Percentiles rank a stretch among this genome's conserved stretches.
Conservation (phyloP, 306 rosid genomes). For the Rosa rugosa region DNA sequence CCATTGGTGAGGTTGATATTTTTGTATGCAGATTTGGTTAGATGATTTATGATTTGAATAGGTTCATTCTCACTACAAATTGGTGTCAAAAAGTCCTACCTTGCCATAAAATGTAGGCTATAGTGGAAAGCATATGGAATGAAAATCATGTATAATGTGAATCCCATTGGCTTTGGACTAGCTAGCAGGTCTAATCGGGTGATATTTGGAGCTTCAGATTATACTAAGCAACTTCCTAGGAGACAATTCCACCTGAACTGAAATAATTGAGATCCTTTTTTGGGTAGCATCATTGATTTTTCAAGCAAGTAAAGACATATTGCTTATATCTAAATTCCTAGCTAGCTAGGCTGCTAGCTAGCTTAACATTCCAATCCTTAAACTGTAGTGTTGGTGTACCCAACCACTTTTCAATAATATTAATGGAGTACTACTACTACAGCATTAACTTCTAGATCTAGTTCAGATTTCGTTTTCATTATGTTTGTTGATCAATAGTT, state of each 20-base stretch:
- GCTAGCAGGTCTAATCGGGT: background rate
- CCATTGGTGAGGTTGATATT: background rate
- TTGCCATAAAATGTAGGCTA: background rate
- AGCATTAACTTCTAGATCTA: background rate
- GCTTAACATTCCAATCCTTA: conserved; percentile 1
- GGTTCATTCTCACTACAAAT: too few relatives aligned
- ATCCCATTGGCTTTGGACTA: background rate
- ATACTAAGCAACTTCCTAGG: conserved; percentile 39
- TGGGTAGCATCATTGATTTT: background rate
- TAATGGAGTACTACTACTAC: background rate
- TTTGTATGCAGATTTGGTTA: background rate
- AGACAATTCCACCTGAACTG: conserved; percentile 42
- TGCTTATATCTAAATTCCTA: background rate
- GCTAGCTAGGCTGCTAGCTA: background rate
- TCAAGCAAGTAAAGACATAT: conserved; percentile 6
- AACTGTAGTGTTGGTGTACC: conserved; percentile 12
- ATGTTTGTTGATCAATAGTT: background rate
- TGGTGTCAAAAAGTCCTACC: background rate
- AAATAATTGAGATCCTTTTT: conserved; percentile 15
- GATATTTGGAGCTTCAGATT: conserved; percentile 17
- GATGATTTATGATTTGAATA: background rate
- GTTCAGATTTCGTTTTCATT: background rate
- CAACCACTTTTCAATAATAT: conserved; percentile 10
- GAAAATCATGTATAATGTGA: background rate
- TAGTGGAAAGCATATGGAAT: background rate